phyloP scores from a whole-genome alignment of 305 asterid genomes.

The Fraxinus greggii region DNA sequence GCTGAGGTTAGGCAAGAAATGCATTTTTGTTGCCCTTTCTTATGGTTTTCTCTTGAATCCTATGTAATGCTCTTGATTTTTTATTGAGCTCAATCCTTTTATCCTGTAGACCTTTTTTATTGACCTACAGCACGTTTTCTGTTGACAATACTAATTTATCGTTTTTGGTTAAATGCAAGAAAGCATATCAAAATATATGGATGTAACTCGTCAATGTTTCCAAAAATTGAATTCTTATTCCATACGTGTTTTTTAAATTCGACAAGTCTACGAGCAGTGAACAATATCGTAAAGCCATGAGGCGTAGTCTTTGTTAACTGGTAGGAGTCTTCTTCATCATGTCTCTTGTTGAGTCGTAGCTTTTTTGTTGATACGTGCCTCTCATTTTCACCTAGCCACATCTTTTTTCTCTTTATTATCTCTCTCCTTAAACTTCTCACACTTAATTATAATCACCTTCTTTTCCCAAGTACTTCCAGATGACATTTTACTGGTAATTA shows the following conservation, averaged over 20 bases:
- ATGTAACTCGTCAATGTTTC: neutral
- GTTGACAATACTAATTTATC: neutral
- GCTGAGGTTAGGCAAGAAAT: constrained; percentile 54
- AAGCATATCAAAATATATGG: neutral
- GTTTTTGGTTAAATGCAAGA: neutral
- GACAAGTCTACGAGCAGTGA: neutral
- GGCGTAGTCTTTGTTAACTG: neutral
- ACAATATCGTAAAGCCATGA: neutral
- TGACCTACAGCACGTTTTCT: neutral
- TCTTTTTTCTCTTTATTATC: neutral
- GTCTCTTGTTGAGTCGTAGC: neutral
- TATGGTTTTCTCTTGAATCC: neutral
- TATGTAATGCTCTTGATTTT: neutral
- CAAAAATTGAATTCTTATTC: neutral
- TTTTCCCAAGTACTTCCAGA: neutral
- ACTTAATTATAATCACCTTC: neutral
- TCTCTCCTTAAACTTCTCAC: neutral
- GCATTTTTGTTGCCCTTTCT: neutral
- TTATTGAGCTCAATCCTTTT: neutral
- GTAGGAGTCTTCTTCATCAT: neutral
- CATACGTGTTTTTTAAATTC: neutral
- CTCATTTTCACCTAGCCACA: neutral
- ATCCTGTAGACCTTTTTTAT: neutral
- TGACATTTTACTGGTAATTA: neutral
- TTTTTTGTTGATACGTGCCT: neutral